phyloP scores from a whole-genome alignment of 805 yeast genomes.

The Suhomyces faveliae region DNA sequence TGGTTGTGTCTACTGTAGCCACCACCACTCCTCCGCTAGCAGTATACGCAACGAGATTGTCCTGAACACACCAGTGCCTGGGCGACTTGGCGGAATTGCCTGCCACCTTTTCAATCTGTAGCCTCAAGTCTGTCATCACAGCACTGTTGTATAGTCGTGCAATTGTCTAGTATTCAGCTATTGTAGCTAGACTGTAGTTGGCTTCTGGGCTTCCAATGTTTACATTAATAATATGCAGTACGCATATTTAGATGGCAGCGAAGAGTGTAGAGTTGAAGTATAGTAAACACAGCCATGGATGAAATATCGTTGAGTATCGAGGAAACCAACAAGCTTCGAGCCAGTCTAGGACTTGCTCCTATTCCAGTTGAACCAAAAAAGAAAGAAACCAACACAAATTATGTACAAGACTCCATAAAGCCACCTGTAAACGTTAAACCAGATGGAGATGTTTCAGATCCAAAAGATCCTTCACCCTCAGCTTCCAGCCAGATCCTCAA shows the following conservation, averaged over 20 bases:
- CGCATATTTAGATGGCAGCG: background rate
- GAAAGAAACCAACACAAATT: conserved; percentile 58
- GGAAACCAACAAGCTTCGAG: conserved; percentile 45
- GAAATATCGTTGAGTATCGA: conserved; percentile 30
- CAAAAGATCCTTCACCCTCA: background rate
- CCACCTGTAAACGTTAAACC: conserved; percentile 31
- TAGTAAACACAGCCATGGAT: background rate
- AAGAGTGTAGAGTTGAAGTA: background rate
- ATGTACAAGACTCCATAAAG: too few species aligned
- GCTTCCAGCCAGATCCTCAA: too few species aligned
- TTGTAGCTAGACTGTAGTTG: background rate
- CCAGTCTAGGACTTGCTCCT: conserved; percentile 38
- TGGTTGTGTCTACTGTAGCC: conserved; percentile 26
- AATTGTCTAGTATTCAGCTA: too few species aligned
- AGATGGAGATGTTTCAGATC: background rate
- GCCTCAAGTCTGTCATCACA: background rate
- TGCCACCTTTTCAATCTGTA: conserved; percentile 14
- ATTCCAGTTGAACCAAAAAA: conserved; percentile 19
- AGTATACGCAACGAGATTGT: conserved; percentile 47
- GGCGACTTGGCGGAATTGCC: conserved; percentile 50
- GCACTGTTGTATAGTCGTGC: background rate
- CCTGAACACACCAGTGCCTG: conserved; percentile 41
- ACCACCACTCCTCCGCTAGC: conserved; percentile 65
- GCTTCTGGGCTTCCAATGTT: too few species aligned
- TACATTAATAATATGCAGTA: background rate